Percentiles rank a stretch among this genome's conserved stretches.
These are phyloP conservation scores for Pythium rhizo-oryzae DNA, from an alignment of 352 stramenopile genomes.

Conservation along the genomic window DNA sequence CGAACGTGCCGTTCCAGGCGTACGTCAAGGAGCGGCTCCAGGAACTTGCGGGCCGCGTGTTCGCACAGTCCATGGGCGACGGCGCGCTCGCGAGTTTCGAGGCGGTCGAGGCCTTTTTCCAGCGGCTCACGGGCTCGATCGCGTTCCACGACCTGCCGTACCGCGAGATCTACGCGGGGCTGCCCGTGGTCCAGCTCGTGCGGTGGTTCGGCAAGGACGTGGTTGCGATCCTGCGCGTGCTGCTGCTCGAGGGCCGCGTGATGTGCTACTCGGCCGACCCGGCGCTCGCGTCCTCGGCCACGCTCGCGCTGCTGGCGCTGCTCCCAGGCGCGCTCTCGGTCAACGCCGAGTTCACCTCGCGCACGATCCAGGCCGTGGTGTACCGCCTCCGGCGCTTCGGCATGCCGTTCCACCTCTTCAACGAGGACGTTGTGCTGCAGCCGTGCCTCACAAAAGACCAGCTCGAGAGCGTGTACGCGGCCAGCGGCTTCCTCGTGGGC, in stretches of 20 bases:
- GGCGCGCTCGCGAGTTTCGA: constrained; percentile 27
- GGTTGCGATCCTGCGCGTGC: constrained; percentile 62
- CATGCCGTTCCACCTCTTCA: constrained; percentile 46
- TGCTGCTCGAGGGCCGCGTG: constrained; percentile 77
- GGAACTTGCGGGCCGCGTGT: constrained; percentile 36
- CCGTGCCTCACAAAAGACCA: constrained; percentile 51
- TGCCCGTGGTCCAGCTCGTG: constrained; percentile 53
- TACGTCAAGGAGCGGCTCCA: constrained; percentile 44
- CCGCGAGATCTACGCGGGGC: constrained; percentile 35
- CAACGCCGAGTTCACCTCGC: constrained; percentile 36
- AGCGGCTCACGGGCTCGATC: constrained; percentile 13
- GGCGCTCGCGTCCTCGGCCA: constrained; percentile 52
- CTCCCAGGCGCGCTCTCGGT: constrained; percentile 50
- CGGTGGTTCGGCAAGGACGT: constrained; percentile 58
- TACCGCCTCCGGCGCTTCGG: constrained; percentile 46
- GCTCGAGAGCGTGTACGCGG: constrained; percentile 33
- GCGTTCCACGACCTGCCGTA: constrained; percentile 50
- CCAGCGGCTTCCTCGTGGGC: constrained; percentile 53
- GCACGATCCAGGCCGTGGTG: constrained; percentile 44
- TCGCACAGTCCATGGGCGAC: constrained; percentile 30
- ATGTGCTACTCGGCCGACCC: constrained; percentile 73
- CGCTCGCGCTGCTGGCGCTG: constrained; percentile 56
- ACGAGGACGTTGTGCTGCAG: constrained; percentile 46
- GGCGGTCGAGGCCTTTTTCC: constrained; percentile 39
- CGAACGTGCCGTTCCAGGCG: constrained; percentile 47